A percentile compares a stretch with the other conserved stretches of the same genome.
Conservation (phyloP, 2,329 filamentous ascomycete genomes). For the Colletotrichum tropicicola region DNA sequence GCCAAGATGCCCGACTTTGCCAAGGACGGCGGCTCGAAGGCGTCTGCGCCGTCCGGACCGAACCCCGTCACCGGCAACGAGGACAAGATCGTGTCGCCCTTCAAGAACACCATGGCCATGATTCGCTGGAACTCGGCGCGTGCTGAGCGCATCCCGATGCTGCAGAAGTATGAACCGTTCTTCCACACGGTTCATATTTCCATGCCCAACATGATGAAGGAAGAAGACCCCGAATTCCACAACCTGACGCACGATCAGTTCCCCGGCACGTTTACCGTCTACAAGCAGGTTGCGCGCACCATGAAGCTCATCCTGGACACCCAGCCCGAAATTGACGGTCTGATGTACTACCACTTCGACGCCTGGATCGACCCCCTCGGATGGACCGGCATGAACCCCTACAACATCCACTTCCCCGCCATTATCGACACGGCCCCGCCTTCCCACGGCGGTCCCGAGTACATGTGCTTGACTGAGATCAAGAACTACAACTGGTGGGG, state of each 20-base stretch:
- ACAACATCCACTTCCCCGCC: constrained; percentile 39
- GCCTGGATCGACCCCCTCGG: constrained; percentile 42
- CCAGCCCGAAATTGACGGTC: constrained; percentile 37
- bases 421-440: constrained; percentile 29
- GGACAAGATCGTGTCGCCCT: constrained; percentile 34
- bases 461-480: constrained; percentile 33
- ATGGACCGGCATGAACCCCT: constrained; percentile 36
- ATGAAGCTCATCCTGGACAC: constrained; percentile 41
- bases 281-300: constrained; percentile 37
- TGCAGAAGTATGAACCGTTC: constrained; percentile 41
- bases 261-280: constrained; percentile 32
- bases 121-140: constrained; percentile 38
- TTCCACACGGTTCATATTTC: constrained; percentile 40
- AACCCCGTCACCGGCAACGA: constrained; percentile 22
- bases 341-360: constrained; percentile 44
- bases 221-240: constrained; percentile 27
- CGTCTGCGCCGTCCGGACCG: background rate
- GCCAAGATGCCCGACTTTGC: constrained; percentile 31
- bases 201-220: constrained; percentile 34
- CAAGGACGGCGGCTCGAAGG: constrained; percentile 7
- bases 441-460: constrained; percentile 32
- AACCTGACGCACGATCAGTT: constrained; percentile 41
- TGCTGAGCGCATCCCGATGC: constrained; percentile 36
- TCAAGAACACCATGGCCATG: constrained; percentile 39
- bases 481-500: constrained; percentile 35